Evolutionary conservation across 139 green algal species (phyloP).

Genomic region (Volvox reticuliferus): DNA sequence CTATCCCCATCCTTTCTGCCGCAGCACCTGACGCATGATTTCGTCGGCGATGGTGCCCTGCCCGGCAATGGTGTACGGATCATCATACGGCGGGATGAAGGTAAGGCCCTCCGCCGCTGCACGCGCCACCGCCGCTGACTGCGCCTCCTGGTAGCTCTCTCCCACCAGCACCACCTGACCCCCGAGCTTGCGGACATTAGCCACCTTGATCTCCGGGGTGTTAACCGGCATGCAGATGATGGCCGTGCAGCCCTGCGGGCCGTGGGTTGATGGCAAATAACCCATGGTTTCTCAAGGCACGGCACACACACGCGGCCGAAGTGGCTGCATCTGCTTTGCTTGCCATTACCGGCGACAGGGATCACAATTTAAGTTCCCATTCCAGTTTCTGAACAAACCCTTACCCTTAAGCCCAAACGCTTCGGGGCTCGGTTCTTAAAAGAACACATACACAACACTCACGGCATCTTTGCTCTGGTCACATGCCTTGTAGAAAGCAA

Average conservation of each 20-base stretch:
- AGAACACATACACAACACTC: no score
- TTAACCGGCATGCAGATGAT: constrained; percentile 92
- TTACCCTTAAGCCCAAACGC: no score
- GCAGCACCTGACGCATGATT: constrained; percentile 83
- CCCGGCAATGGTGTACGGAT: constrained; percentile 94
- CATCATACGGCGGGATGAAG: constrained; percentile 96
- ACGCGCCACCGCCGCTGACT: constrained; percentile 73
- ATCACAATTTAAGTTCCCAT: no score
- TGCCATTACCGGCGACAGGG: no score
- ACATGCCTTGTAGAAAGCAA: no score
- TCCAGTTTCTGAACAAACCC: no score
- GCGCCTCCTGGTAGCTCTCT: constrained; percentile 94
- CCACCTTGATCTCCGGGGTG: constrained; percentile 88
- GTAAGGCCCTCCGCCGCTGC: constrained; percentile 73
- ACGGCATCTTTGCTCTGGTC: no score
- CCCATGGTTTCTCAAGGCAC: no score
- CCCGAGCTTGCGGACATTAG: constrained; percentile 85
- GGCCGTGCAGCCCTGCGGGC: constrained; percentile 74
- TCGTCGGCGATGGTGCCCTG: constrained; percentile 96
- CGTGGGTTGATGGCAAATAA: neutral
- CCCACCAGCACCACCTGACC: constrained; percentile 93
- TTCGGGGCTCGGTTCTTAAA: no score
- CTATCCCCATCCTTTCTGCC: neutral
- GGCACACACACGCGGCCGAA: no score
- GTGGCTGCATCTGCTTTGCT: no score